These are phyloP conservation scores for Sporothrix schenckii DNA, from an alignment of 2,329 filamentous ascomycete genomes.

Conservation along the genomic window DNA sequence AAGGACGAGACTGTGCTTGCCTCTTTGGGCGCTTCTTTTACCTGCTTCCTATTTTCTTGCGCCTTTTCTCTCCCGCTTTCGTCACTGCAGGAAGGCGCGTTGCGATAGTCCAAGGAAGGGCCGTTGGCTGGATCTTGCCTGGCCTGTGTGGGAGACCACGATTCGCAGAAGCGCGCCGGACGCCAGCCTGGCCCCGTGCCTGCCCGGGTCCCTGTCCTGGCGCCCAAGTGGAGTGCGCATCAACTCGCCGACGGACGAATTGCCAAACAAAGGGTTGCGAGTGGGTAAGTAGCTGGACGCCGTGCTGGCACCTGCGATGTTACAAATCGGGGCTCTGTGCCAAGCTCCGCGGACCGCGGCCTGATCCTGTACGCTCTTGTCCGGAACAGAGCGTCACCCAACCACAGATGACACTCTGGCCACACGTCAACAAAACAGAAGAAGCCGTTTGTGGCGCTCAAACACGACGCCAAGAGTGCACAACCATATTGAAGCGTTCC, in stretches of 20 bases:
- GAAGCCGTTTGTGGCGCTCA: conserved; percentile 16
- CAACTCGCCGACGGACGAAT: background rate
- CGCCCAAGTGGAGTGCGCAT: background rate
- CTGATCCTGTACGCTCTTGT: conserved; percentile 1
- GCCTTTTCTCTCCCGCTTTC: background rate
- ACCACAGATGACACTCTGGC: conserved; percentile 16
- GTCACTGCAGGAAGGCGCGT: background rate
- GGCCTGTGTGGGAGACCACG: background rate
- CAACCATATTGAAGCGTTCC: background rate
- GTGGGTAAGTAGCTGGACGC: background rate
- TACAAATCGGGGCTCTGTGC: conserved; percentile 6
- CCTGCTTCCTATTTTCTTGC: background rate
- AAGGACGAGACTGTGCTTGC: conserved; percentile 6
- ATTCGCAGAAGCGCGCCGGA: background rate
- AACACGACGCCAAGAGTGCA: conserved; percentile 10
- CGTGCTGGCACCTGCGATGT: conserved; percentile 2
- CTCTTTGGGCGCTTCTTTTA: background rate
- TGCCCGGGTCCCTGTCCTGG: background rate
- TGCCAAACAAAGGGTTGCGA: background rate
- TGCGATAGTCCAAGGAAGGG: background rate
- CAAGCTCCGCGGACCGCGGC: conserved; percentile 8
- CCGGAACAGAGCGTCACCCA: background rate
- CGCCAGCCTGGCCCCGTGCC: background rate
- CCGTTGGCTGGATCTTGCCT: background rate
- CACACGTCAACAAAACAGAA: background rate